Conservation (phyloP, 1,284 basidiomycete species). For the Peniophora sp. region DNA sequence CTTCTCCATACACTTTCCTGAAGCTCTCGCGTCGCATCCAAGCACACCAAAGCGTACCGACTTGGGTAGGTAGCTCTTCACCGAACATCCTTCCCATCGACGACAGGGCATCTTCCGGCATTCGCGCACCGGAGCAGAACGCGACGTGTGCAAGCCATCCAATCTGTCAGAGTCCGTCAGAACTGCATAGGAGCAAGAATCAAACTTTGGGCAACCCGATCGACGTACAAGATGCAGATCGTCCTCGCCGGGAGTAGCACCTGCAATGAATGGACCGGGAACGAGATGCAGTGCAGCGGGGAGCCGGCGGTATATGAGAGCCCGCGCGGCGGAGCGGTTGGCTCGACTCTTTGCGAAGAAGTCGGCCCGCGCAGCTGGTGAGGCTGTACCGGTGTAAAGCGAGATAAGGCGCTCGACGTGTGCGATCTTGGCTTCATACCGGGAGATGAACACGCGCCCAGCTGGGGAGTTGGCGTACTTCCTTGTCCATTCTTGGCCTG, state of each 20-base stretch:
- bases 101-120: too few species aligned
- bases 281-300: slow-evolving; percentile 27
- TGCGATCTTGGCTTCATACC: slow-evolving; percentile 43
- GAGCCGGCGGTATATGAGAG: slow-evolving; percentile 33
- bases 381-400: slow-evolving; percentile 32
- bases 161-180: too few species aligned
- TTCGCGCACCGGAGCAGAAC: too few species aligned
- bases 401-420: slow-evolving; percentile 38
- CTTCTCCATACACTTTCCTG: too few species aligned
- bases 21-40: too few species aligned
- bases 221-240: slow-evolving; percentile 36
- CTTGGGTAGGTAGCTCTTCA: too few species aligned
- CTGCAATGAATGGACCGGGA: slow-evolving; percentile 37
- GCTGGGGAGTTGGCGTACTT: slow-evolving; percentile 32
- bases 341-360: slow-evolving; percentile 33
- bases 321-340: slow-evolving; percentile 30
- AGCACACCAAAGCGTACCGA: too few species aligned
- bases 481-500: slow-evolving; percentile 10
- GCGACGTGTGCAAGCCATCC: too few species aligned
- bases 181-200: too few species aligned
- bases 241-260: slow-evolving; percentile 40
- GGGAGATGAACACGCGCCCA: slow-evolving; percentile 36
- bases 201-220: too few species aligned
- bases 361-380: slow-evolving; percentile 24
- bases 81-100: too few species aligned